Evolutionary conservation across 2,329 filamentous ascomycete species (phyloP).

Genomic region (Microcera coccophila): DNA sequence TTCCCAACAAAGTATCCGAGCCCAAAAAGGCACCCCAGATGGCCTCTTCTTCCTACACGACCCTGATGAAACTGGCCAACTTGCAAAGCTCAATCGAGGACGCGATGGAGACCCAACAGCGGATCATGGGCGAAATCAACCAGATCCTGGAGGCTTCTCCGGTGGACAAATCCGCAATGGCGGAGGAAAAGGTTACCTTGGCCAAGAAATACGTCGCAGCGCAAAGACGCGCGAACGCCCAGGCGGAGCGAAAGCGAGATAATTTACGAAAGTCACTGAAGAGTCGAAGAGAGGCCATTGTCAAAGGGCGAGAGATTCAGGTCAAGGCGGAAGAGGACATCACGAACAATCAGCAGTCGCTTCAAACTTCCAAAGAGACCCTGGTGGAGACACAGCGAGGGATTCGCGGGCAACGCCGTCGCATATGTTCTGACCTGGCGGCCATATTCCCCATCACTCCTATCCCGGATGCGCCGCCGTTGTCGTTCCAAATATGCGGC

Average conservation of each 20-base stretch:
- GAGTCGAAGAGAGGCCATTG: slow-evolving; percentile 64
- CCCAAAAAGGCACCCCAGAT: slow-evolving; percentile 51
- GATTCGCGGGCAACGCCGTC: slow-evolving; percentile 79
- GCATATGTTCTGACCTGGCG: slow-evolving; percentile 79
- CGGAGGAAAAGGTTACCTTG: slow-evolving; percentile 46
- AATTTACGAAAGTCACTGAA: slow-evolving; percentile 65
- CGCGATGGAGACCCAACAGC: slow-evolving; percentile 71
- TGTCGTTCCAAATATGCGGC: slow-evolving; percentile 80
- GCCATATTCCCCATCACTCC: slow-evolving; percentile 79
- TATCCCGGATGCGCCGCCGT: slow-evolving; percentile 48
- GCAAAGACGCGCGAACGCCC: slow-evolving; percentile 63
- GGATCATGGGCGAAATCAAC: slow-evolving; percentile 75
- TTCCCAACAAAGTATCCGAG: slow-evolving; percentile 49
- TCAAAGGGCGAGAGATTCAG: slow-evolving; percentile 57
- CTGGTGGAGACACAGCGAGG: slow-evolving; percentile 57
- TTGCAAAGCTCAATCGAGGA: slow-evolving; percentile 90
- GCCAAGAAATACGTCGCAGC: slow-evolving; percentile 54
- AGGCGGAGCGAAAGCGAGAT: slow-evolving; percentile 58
- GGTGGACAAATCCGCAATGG: slow-evolving; percentile 42
- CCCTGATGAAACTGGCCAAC: slow-evolving; percentile 82
- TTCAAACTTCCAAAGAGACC: slow-evolving; percentile 53
- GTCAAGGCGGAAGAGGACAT: slow-evolving; percentile 58
- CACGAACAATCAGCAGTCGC: slow-evolving; percentile 54
- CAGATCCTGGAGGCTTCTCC: slow-evolving; percentile 44
- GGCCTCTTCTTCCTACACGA: slow-evolving; percentile 76